A percentile compares a stretch with the other conserved stretches of the same genome.
Evolutionary conservation across 2,329 filamentous ascomycete genomes (phyloP).

Genomic region (Rutstroemia sp.): DNA sequence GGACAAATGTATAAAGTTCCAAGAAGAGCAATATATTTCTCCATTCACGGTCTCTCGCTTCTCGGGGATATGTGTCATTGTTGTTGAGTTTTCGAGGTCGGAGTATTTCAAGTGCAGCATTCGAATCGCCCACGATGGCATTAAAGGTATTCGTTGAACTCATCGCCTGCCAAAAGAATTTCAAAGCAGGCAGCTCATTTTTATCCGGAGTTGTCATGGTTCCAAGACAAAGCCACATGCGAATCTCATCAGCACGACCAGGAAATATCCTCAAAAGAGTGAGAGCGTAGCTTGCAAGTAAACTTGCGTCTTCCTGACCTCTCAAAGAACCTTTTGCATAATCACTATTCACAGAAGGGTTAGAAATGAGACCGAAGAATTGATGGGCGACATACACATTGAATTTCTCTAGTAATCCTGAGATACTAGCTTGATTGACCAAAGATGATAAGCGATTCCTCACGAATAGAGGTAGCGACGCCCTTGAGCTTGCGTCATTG

Average conservation of each 20-base stretch:
- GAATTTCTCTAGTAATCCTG: constrained; percentile 33
- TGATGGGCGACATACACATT: constrained; percentile 9
- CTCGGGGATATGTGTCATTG: constrained; percentile 5
- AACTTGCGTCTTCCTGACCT: constrained; percentile 49
- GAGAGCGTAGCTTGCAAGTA: constrained; percentile 79
- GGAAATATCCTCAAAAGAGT: constrained; percentile 84
- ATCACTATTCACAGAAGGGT: constrained; percentile 15
- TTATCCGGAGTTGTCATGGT: constrained; percentile 27
- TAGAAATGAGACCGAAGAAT: neutral
- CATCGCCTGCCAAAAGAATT: constrained; percentile 76
- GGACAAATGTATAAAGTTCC: constrained; percentile 86
- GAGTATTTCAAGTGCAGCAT: constrained; percentile 47
- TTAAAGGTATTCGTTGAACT: constrained; percentile 49
- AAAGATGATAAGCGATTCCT: constrained; percentile 60
- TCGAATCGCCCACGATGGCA: constrained; percentile 48
- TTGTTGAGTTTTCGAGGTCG: constrained; percentile 19
- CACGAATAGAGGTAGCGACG: constrained; percentile 48
- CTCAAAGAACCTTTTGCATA: constrained; percentile 21
- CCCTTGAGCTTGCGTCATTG: constrained; percentile 30
- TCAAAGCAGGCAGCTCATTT: constrained; percentile 55
- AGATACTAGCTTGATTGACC: constrained; percentile 68
- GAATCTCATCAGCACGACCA: constrained; percentile 72
- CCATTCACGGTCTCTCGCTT: constrained; percentile 56
- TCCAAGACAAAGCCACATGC: constrained; percentile 87
- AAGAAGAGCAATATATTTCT: constrained; percentile 82